Evolutionary conservation across 2,329 filamentous ascomycete species (phyloP).

Genomic region (Pseudocercospora pini-densiflorae): DNA sequence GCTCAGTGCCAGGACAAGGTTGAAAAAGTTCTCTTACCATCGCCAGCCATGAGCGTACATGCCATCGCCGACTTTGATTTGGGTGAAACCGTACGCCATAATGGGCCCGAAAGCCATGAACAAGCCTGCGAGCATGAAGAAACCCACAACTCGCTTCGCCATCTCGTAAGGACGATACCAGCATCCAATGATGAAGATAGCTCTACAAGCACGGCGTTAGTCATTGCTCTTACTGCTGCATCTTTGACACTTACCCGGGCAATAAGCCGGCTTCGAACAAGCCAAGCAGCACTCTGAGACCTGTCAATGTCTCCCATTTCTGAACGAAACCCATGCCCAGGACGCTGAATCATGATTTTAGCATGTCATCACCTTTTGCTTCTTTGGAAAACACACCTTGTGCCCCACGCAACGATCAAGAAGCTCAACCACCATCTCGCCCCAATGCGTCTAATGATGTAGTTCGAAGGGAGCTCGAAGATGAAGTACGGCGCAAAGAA

Average conservation of each 20-base stretch:
- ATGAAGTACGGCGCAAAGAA: constrained; percentile 17
- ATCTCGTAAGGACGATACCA: constrained; percentile 14
- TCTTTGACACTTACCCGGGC: neutral
- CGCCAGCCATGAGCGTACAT: constrained; percentile 62
- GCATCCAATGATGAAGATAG: constrained; percentile 11
- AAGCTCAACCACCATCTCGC: constrained; percentile 6
- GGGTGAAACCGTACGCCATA: constrained; percentile 60
- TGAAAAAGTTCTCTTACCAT: neutral
- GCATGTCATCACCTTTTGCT: neutral
- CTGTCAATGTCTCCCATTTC: constrained; percentile 10
- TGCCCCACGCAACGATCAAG: constrained; percentile 9
- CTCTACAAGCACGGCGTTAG: neutral
- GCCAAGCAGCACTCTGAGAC: constrained; percentile 9
- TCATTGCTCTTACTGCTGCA: neutral
- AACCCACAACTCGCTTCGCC: constrained; percentile 8
- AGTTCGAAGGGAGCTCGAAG: constrained; percentile 11
- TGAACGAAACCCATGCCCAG: constrained; percentile 14
- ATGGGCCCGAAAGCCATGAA: constrained; percentile 52
- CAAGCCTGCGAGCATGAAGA: constrained; percentile 5
- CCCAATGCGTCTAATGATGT: constrained; percentile 12
- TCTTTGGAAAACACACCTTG: neutral
- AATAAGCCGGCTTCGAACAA: constrained; percentile 13
- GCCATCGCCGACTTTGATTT: constrained; percentile 68
- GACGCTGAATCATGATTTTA: neutral
- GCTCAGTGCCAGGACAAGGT: neutral